Conservation (phyloP, 495 filamentous ascomycete species). For the Hypoxylon fuscum region DNA sequence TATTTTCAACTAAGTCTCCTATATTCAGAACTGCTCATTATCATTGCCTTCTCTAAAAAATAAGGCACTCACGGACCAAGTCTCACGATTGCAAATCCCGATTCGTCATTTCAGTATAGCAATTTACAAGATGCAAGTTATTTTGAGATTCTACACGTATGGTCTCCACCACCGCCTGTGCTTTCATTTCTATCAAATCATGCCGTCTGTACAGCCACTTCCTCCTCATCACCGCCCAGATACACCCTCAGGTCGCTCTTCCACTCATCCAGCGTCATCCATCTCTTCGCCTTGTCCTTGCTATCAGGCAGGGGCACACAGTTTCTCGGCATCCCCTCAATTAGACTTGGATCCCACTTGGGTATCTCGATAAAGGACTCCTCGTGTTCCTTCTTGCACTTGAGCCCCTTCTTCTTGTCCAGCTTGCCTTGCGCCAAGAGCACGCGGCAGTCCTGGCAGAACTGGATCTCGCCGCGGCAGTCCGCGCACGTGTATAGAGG, state of each 20-base stretch:
- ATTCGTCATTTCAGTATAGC: no score
- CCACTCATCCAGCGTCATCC: conserved; percentile 51
- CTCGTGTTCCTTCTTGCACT: conserved; percentile 50
- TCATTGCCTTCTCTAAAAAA: no score
- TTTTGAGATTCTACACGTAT: no score
- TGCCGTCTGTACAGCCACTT: neutral
- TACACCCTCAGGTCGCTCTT: conserved; percentile 44
- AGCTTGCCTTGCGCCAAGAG: conserved; percentile 42
- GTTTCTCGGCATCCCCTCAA: conserved; percentile 42
- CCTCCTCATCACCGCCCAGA: conserved; percentile 14
- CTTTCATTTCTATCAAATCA: no score
- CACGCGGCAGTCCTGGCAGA: conserved; percentile 43
- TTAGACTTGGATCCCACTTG: conserved; percentile 44
- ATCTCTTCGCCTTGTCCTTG: conserved; percentile 35
- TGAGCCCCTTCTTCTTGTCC: conserved; percentile 28
- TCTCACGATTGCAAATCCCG: no score
- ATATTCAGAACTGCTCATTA: no score
- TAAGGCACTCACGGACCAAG: no score
- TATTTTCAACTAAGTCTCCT: no score
- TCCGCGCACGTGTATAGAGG: conserved; percentile 38
- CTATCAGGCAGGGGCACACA: conserved; percentile 28
- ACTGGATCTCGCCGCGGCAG: conserved; percentile 27
- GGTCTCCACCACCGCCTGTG: no score
- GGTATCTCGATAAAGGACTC: conserved; percentile 46
- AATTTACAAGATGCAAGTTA: no score